Conservation (phyloP, 2,329 filamentous ascomycete species). For the Neurospora sp. region DNA sequence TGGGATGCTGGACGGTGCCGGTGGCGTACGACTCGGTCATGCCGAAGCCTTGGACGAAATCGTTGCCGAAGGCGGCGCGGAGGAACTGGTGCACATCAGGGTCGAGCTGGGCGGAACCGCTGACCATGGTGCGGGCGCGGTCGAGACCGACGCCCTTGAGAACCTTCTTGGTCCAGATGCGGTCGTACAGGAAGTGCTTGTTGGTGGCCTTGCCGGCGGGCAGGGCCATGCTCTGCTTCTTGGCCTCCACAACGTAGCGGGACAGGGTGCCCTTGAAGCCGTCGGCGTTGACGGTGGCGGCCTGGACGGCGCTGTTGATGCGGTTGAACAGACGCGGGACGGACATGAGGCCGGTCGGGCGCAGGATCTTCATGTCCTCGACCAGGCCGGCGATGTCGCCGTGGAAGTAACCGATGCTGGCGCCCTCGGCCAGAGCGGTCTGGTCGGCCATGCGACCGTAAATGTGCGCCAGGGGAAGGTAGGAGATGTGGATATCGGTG, state of each 20-base stretch:
- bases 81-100: slow-evolving; percentile 82
- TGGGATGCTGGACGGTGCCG: slow-evolving; percentile 55
- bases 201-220: slow-evolving; percentile 66
- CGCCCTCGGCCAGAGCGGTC: slow-evolving; percentile 58
- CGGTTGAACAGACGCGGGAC: slow-evolving; percentile 89
- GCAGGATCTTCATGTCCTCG: slow-evolving; percentile 82
- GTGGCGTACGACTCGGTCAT: slow-evolving; percentile 88
- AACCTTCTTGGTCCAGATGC: slow-evolving; percentile 87
- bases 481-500: slow-evolving; percentile 64
- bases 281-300: slow-evolving; percentile 65
- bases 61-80: slow-evolving; percentile 67
- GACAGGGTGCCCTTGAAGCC: slow-evolving; percentile 77
- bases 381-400: slow-evolving; percentile 79
- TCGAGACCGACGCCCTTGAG: slow-evolving; percentile 73
- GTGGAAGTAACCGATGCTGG: slow-evolving; percentile 82
- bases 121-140: slow-evolving; percentile 62
- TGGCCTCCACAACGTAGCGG: slow-evolving; percentile 66
- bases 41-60: slow-evolving; percentile 81
- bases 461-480: slow-evolving; percentile 89
- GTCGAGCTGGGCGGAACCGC: slow-evolving; percentile 84
- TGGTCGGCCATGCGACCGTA: slow-evolving; percentile 82
- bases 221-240: slow-evolving; percentile 67
- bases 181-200: slow-evolving; percentile 68
- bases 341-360: slow-evolving; percentile 73
- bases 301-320: slow-evolving; percentile 74